These are phyloP conservation scores for Penicillium malachiteum DNA, from an alignment of 495 filamentous ascomycete genomes.

Conservation along the genomic window DNA sequence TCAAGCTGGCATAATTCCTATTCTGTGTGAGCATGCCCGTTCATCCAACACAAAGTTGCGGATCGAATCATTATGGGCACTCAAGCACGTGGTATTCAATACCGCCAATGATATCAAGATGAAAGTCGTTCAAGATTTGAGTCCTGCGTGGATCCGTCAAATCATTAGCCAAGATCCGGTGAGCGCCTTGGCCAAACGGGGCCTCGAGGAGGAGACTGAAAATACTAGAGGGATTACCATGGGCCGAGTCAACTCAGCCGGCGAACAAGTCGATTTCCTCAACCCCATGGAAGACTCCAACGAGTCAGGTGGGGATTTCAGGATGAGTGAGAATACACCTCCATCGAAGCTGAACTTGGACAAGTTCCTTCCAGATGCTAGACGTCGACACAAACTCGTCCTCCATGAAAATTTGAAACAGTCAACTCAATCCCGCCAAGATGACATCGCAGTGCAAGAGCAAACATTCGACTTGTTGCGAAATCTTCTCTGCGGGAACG, in stretches of 20 bases:
- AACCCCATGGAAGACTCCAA: slow-evolving; percentile 56
- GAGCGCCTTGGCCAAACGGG: slow-evolving; percentile 30
- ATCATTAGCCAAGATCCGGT: slow-evolving; percentile 58
- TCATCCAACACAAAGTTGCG: slow-evolving; percentile 69
- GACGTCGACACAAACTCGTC: slow-evolving; percentile 45
- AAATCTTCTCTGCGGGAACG: slow-evolving; percentile 76
- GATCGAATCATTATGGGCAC: slow-evolving; percentile 83
- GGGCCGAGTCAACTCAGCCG: slow-evolving; percentile 63
- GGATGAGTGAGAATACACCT: slow-evolving; percentile 54
- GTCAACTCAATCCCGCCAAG: slow-evolving; percentile 58
- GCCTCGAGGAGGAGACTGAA: slow-evolving; percentile 41
- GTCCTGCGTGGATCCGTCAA: slow-evolving; percentile 74
- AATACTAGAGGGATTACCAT: slow-evolving; percentile 43
- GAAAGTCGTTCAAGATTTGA: slow-evolving; percentile 71
- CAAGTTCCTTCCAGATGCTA: slow-evolving; percentile 40
- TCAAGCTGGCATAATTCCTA: slow-evolving; percentile 70
- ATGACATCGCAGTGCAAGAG: slow-evolving; percentile 84
- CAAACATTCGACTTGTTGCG: slow-evolving; percentile 84
- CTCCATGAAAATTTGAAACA: slow-evolving; percentile 49
- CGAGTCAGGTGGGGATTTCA: slow-evolving; percentile 66
- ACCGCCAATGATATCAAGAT: slow-evolving; percentile 69
- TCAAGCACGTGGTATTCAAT: slow-evolving; percentile 80
- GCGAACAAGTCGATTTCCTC: slow-evolving; percentile 64
- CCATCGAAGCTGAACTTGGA: slow-evolving; percentile 44
- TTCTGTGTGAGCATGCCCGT: slow-evolving; percentile 81